Evolutionary conservation across 345 rosid species (phyloP).

Genomic region (Angophora floribunda): DNA sequence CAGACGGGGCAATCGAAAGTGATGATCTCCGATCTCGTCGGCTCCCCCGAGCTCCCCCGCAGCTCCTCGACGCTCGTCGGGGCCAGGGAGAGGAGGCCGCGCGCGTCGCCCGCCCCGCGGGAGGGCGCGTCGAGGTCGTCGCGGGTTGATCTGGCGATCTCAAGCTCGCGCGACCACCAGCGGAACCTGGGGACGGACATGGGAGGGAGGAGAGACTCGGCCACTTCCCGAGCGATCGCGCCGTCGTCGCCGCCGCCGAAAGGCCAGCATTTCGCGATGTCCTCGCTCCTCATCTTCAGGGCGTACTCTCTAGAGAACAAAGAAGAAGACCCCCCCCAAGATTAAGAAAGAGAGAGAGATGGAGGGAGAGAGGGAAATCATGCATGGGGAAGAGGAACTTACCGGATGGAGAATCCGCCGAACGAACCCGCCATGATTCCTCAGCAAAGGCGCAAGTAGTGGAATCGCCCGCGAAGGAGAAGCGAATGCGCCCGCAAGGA

Average conservation of each 20-base stretch:
- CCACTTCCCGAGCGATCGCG: not conserved
- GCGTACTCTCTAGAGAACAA: conserved; percentile 35
- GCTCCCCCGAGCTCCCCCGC: not conserved
- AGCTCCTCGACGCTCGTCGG: not conserved
- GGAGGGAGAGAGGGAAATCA: not conserved
- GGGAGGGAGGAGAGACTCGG: conserved; percentile 41
- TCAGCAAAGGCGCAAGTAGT: no score
- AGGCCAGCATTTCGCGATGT: conserved; percentile 54
- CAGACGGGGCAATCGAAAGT: not conserved
- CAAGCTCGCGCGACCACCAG: conserved; percentile 65
- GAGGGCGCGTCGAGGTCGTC: not conserved
- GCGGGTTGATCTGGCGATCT: conserved; percentile 2
- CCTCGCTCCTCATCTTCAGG: conserved; percentile 26
- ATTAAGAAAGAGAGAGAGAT: not conserved
- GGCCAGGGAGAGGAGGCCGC: not conserved
- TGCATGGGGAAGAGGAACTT: not conserved
- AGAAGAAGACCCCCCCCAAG: not conserved
- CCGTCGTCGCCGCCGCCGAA: conserved; percentile 4
- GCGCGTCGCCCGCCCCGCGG: not conserved
- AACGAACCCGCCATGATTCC: conserved; percentile 26
- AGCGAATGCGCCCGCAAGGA: not conserved
- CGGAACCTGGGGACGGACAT: conserved; percentile 44
- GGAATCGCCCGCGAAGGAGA: not conserved
- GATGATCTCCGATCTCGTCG: not conserved
- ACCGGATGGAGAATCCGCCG: conserved; percentile 66